A percentile compares a stretch with the other conserved stretches of the same genome.
phyloP scores from a whole-genome alignment of 148 eudicot species.

The Rhododendron ferrugineum region DNA sequence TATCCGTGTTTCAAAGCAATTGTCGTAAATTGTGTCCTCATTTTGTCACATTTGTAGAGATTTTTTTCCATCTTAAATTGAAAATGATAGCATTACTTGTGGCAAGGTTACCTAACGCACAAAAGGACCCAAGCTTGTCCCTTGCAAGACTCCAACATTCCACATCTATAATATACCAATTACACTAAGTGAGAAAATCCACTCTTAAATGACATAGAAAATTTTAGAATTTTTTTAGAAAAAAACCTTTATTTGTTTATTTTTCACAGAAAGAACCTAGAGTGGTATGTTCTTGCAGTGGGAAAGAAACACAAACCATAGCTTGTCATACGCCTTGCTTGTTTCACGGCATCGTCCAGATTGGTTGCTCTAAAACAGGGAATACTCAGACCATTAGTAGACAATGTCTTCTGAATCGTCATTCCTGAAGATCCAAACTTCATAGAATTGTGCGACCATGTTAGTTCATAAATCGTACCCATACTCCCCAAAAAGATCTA shows the following conservation, averaged over 20 bases:
- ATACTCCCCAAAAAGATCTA: too few species aligned
- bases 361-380: too few species aligned
- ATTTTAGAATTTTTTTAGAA: background rate
- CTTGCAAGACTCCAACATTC: background rate
- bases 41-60: background rate
- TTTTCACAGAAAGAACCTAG: background rate
- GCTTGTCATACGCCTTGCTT: too few species aligned
- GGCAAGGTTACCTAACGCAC: background rate
- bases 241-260: background rate
- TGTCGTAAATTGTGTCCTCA: background rate
- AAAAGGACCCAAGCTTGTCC: background rate
- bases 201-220: too few species aligned
- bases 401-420: too few species aligned
- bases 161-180: background rate
- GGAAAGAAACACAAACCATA: too few species aligned
- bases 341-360: too few species aligned
- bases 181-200: background rate
- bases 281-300: background rate
- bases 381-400: too few species aligned
- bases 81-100: background rate
- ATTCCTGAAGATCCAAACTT: too few species aligned
- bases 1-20: background rate
- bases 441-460: too few species aligned
- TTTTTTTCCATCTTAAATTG: background rate
- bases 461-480: too few species aligned